Evolutionary conservation across 805 yeast species (phyloP).

Genomic region (Starmerella tilneyi): DNA sequence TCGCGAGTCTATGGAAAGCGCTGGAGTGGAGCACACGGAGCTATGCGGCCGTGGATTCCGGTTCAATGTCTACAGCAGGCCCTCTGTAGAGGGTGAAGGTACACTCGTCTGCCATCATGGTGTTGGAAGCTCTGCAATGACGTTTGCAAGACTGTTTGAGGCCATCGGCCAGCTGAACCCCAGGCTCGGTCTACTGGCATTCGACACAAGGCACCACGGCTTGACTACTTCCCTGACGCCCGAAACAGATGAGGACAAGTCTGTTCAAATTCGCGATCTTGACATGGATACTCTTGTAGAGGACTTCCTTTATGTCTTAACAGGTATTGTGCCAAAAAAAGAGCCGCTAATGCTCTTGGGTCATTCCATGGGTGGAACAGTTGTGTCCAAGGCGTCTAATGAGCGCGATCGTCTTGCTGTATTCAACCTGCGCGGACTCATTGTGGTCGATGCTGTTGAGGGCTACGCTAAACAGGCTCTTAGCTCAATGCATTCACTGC

Average conservation of each 20-base stretch:
- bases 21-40: not conserved
- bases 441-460: conserved; percentile 85
- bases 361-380: conserved; percentile 88
- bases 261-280: conserved; percentile 32
- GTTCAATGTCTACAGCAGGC: conserved; percentile 13
- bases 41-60: conserved; percentile 11
- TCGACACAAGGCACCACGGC: conserved; percentile 86
- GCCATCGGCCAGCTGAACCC: conserved; percentile 31
- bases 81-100: conserved; percentile 13
- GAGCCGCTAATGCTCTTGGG: conserved; percentile 53
- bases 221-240: conserved; percentile 10
- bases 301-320: conserved; percentile 49
- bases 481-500: conserved; percentile 53
- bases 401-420: not conserved
- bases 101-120: conserved; percentile 81
- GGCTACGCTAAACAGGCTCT: conserved; percentile 76
- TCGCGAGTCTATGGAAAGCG: conserved; percentile 1
- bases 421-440: conserved; percentile 49
- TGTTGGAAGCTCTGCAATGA: conserved; percentile 79
- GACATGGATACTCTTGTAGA: conserved; percentile 42
- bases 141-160: conserved; percentile 52
- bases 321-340: conserved; percentile 30
- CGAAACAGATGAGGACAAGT: conserved; percentile 20
- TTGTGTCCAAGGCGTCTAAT: conserved; percentile 47
- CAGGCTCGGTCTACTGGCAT: conserved; percentile 54